Base-by-base conservation (phyloP, 371 early-diverging fungal genomes). In the Paraphysoderma sedebokerense region DNA sequence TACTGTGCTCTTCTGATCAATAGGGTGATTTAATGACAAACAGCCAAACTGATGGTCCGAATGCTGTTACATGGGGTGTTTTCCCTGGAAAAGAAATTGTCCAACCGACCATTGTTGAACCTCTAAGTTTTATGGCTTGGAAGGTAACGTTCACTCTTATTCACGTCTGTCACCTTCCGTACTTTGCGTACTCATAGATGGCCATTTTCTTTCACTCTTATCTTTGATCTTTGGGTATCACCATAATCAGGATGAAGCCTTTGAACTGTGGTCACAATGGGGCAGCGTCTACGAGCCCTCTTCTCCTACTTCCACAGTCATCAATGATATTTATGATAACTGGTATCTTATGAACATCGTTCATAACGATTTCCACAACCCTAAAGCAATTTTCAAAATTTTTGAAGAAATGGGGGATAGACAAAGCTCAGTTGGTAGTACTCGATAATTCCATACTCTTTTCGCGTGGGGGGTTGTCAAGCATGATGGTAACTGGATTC, bases 31-130 rank as follows among this genome's bases (percentile, higher is more conserved):
- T 93, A 49, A 61, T 63, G 38, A 88, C 90, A 35, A 93, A 92
- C 66, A 80, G 79, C 38, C 65, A 71, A 31, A 70, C 63, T 44
- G 89, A 86, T 57, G 77, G 77, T 19, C 87, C 92, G 12, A 93
- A 89, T 52, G 95, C 97, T 12, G 91, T 96, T 15, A 93, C 97
- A 7, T 96, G 97, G 97, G 97, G 97, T 50, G 92, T 92, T 5
- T 96, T 96, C 77, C 92, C 93, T 7, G 92, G 92, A 47, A 90
- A 90, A 62, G 95, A 96, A 56, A 87, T 96, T 53, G 70, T 92
- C 29, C 97, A 96, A 60, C 95, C 95, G 13, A 96, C 97, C 12
- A 76, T 96, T 54, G 92, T 93, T 23, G 97, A 96, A 55, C 68
- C 79, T 12, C 74, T 71, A 45, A 81, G 82, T 47, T 96, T 96